Evolutionary conservation across 306 rosid species (phyloP).

Genomic region (Rubus parviflorus): DNA sequence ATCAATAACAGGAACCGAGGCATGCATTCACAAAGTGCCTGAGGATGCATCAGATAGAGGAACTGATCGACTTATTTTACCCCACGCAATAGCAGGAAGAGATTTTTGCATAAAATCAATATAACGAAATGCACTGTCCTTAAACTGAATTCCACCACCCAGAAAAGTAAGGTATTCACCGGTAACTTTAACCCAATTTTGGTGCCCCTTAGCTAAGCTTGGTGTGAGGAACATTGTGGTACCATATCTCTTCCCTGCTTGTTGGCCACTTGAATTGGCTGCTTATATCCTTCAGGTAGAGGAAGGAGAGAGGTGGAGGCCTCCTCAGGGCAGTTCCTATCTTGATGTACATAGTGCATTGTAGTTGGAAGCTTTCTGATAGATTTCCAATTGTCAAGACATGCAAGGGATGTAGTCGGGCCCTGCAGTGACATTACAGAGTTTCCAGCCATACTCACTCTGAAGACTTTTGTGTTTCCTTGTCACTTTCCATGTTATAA

Average conservation of each 20-base stretch:
- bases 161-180: conserved; percentile 82
- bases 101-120: conserved; percentile 69
- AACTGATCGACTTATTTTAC: too few species aligned
- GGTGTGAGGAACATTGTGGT: conserved; percentile 68
- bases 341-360: conserved; percentile 66
- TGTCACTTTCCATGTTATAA: conserved; percentile 37
- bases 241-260: conserved; percentile 91
- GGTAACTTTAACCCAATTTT: conserved; percentile 84
- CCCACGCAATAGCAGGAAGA: too few species aligned
- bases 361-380: conserved; percentile 58
- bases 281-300: conserved; percentile 69
- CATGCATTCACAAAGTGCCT: too few species aligned
- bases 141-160: conserved; percentile 94
- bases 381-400: conserved; percentile 71
- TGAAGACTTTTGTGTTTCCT: conserved; percentile 38
- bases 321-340: conserved; percentile 84
- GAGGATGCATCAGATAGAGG: too few species aligned
- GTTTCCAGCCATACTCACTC: conserved; percentile 52
- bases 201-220: conserved; percentile 81
- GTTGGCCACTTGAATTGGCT: conserved; percentile 68
- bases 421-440: conserved; percentile 72
- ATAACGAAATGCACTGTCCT: conserved; percentile 77
- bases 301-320: conserved; percentile 72
- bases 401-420: conserved; percentile 74
- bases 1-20: too few species aligned